Conservation (phyloP, 2,329 filamentous ascomycete species). For the Davidsoniella eucalypti region DNA sequence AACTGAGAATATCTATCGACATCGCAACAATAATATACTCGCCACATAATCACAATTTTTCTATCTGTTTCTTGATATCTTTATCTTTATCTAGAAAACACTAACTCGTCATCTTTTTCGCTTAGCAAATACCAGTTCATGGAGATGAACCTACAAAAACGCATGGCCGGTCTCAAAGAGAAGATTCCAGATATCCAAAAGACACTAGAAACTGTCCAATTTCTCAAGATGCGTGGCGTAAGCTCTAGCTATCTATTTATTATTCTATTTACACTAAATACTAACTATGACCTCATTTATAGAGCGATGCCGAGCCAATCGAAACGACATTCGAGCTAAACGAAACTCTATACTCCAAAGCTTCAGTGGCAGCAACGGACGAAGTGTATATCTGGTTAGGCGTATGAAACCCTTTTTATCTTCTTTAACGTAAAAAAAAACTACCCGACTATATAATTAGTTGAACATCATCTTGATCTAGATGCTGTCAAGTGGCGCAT, state of each 20-base stretch:
- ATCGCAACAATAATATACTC: no score
- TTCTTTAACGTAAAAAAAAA: not conserved
- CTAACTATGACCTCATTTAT: not conserved
- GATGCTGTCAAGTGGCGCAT: no score
- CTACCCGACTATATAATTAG: not conserved
- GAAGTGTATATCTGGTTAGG: constrained; percentile 98
- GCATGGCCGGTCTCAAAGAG: constrained; percentile 66
- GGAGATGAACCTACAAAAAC: constrained; percentile 81
- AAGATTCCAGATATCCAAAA: constrained; percentile 97
- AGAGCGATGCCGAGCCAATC: constrained; percentile 49
- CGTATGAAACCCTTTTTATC: constrained; percentile 28
- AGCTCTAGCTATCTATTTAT: constrained; percentile 9
- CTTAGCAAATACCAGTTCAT: constrained; percentile 97
- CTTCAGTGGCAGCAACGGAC: constrained; percentile 62
- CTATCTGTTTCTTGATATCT: no score
- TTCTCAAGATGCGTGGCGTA: constrained; percentile 63
- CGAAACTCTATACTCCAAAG: constrained; percentile 86
- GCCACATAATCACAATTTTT: no score
- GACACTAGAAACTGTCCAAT: constrained; percentile 80
- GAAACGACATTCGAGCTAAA: constrained; percentile 93
- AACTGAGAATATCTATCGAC: no score
- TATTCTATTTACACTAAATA: not conserved
- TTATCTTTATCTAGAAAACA: not conserved
- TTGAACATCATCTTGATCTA: no score
- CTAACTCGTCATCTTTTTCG: not conserved